Evolutionary conservation across 306 rosid genomes (phyloP).

Genomic region (Vigna radiata): DNA sequence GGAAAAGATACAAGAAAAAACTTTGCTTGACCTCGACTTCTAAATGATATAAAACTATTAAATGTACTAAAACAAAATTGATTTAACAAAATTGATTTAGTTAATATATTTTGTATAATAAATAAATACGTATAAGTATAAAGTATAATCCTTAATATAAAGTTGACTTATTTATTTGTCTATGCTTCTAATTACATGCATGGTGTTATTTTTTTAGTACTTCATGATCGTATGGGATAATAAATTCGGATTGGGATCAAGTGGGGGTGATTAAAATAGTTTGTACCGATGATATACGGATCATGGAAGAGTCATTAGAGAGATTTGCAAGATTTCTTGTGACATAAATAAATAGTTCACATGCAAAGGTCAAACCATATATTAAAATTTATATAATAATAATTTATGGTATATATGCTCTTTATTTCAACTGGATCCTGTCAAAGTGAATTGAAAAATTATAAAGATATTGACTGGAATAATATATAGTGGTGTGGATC

Average conservation of each 20-base stretch:
- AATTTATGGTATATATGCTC: neutral
- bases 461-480: neutral
- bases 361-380: constrained; percentile 42
- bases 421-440: no score
- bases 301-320: constrained; percentile 27
- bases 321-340: constrained; percentile 44
- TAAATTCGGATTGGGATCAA: constrained; percentile 32
- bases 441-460: no score
- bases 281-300: constrained; percentile 19
- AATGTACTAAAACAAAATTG: no score
- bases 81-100: neutral
- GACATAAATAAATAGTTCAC: constrained; percentile 28
- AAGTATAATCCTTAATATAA: constrained; percentile 18
- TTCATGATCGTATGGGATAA: constrained; percentile 25
- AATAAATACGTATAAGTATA: neutral
- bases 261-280: constrained; percentile 29
- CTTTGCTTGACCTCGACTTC: no score
- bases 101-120: constrained; percentile 2
- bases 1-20: no score
- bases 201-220: constrained; percentile 16
- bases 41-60: no score
- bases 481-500: neutral
- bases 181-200: neutral
- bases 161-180: constrained; percentile 26
- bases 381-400: neutral